Evolutionary conservation across 352 stramenopile genomes (phyloP), one percentile per base, ranked within the genome.

Genomic region (Phytopythium sindhum): DNA sequence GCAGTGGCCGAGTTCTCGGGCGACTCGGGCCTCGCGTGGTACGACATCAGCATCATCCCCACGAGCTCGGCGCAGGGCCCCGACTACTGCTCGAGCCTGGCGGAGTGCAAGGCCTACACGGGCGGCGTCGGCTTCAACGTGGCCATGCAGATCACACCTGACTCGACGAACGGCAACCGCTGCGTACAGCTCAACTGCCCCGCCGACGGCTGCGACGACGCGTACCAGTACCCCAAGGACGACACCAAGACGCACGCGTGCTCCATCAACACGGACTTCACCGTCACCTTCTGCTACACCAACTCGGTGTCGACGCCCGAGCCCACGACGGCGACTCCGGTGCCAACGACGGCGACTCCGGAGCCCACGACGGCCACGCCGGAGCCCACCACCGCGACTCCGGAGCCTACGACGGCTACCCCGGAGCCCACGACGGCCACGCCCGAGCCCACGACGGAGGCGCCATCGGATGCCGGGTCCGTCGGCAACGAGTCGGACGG

Each of bases 1-100:
- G 42, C 53, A 83, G 74, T 90, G 47, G 80, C 81, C 35, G 83
- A 91, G 65, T 92, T 92, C 56, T 90, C 83, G 21, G 74, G 68
- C 4, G 78, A 86, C 52, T 73, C 70, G 45, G 74, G 72, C 35
- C 69, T 64, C 39, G 68, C 73, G 19, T 92, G 84, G 81, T 92
- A 78, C 67, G 84, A 90, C 57, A 90, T 92, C 70, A 89, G 77
- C 47, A 92, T 88, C 63, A 90, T 92, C 71, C 84, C 84, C 6
- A 90, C 82, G 7, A 74, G 81, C 4, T 65, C 75, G 4, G 69
- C 47, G 14, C 15, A 67, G 39, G 61, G 64, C 50, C 81, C 84
- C 1, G 76, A 79, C 23, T 71, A 80, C 53, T 92, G 84, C 60
- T 24, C 26, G 23, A 86, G 69, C 42, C 70, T 90, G 24, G 69